phyloP scores from a whole-genome alignment of 2,329 filamentous ascomycete genomes.

The Esteya vermicola region DNA sequence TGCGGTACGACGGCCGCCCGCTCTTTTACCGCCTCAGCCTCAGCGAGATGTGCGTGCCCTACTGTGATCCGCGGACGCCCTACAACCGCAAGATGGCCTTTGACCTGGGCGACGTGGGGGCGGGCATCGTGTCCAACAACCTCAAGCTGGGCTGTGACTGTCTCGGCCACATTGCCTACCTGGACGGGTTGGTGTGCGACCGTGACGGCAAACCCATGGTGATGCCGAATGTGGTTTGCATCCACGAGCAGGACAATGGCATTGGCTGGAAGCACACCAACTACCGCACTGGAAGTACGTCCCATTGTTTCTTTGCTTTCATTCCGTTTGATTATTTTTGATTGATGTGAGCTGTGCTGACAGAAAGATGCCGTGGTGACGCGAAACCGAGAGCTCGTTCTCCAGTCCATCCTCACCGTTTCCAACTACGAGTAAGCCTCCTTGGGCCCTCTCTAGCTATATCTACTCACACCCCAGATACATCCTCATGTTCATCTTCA shows the following conservation, averaged over 20 bases:
- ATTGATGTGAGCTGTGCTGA: too few species aligned
- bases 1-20: conserved; percentile 52
- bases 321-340: too few species aligned
- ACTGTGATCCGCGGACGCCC: conserved; percentile 49
- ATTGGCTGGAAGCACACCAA: conserved; percentile 61
- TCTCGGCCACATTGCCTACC: conserved; percentile 48
- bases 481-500: conserved; percentile 36
- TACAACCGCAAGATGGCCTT: conserved; percentile 59
- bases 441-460: too few species aligned
- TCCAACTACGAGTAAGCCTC: conserved; percentile 75
- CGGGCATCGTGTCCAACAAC: conserved; percentile 53
- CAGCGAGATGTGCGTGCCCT: conserved; percentile 53
- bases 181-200: conserved; percentile 40
- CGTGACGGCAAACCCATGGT: conserved; percentile 34
- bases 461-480: too few species aligned
- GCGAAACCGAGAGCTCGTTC: conserved; percentile 44
- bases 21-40: conserved; percentile 53
- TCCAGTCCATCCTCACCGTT: conserved; percentile 72
- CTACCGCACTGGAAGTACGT: conserved; percentile 42
- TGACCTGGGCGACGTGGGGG: conserved; percentile 56
- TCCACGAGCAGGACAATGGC: conserved; percentile 57
- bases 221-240: conserved; percentile 42
- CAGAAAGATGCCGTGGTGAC: conserved; percentile 46
- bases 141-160: conserved; percentile 51
- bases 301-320: too few species aligned